Evolutionary conservation across 148 eudicot genomes (phyloP).

Genomic region (Heliosperma pusillum): DNA sequence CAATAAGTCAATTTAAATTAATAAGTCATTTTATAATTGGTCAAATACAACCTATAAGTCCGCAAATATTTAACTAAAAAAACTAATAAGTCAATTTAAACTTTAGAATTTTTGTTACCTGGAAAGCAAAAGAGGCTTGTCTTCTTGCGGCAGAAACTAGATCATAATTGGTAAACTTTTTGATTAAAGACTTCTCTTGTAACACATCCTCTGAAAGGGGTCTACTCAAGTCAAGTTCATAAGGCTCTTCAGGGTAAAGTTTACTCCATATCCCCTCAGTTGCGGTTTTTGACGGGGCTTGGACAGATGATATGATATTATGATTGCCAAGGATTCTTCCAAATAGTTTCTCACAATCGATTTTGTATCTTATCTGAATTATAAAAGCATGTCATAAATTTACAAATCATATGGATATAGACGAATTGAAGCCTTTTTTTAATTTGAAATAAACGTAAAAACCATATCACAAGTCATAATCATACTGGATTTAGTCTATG

Average conservation of each 20-base stretch:
- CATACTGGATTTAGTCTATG: too few species aligned
- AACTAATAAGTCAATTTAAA: not conserved
- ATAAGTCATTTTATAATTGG: not conserved
- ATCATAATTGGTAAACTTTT: constrained; percentile 68
- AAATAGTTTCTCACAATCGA: constrained; percentile 63
- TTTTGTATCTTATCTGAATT: constrained; percentile 64
- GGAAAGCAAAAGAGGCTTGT: constrained; percentile 70
- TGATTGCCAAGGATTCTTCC: constrained; percentile 69
- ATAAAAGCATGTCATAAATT: not conserved
- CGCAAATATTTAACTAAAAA: not conserved
- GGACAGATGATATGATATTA: constrained; percentile 54
- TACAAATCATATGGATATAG: not conserved
- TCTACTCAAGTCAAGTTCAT: constrained; percentile 40
- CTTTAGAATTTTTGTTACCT: constrained; percentile 36
- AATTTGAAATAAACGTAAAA: not conserved
- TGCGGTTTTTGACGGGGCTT: constrained; percentile 41
- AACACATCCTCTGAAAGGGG: constrained; percentile 22
- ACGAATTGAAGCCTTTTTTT: not conserved
- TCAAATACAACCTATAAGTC: too few species aligned
- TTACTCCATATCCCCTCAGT: constrained; percentile 61
- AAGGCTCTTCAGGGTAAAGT: constrained; percentile 68
- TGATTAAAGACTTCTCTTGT: constrained; percentile 23
- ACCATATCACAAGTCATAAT: constrained; percentile 19
- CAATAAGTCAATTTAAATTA: not conserved
- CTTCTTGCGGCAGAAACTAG: constrained; percentile 66